A percentile compares a stretch with the other conserved stretches of the same genome.
Conservation (phyloP, 2,329 filamentous ascomycete genomes). For the Whalleya microplaca region DNA sequence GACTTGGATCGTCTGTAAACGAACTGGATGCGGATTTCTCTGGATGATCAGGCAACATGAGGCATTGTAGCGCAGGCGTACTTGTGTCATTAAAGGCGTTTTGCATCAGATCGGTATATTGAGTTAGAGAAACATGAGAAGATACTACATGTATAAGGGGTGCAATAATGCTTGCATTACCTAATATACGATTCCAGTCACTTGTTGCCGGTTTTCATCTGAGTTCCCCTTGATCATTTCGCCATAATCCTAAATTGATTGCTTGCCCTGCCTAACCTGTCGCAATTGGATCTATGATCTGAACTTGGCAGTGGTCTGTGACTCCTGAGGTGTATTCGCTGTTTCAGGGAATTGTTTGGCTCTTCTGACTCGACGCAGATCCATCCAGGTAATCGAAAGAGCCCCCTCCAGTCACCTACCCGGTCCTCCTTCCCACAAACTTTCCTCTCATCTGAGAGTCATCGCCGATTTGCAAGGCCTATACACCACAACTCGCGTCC, state of each 20-base stretch:
- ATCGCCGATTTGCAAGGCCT: neutral
- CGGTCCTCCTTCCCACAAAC: neutral
- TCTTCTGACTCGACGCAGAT: neutral
- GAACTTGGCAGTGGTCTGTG: neutral
- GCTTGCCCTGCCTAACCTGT: neutral
- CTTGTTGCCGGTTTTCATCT: neutral
- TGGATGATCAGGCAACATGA: neutral
- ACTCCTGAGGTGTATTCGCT: neutral
- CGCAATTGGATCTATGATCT: neutral
- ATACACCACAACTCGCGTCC: neutral
- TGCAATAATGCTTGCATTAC: neutral
- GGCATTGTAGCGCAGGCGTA: neutral
- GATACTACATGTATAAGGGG: neutral
- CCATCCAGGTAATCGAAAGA: neutral
- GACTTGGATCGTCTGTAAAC: slow-evolving; percentile 26
- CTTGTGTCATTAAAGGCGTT: neutral
- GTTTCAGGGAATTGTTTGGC: neutral
- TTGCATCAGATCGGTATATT: neutral
- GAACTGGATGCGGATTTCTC: neutral
- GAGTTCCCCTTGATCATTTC: neutral
- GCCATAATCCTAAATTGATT: neutral
- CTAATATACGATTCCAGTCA: neutral
- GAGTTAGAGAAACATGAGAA: neutral
- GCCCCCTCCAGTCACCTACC: neutral
- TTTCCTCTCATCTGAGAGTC: neutral